Percentiles rank a stretch among this genome's conserved stretches.
These are phyloP conservation scores for Hypocrella siamensis DNA, from an alignment of 2,329 filamentous ascomycete species.

Conservation along the genomic window DNA sequence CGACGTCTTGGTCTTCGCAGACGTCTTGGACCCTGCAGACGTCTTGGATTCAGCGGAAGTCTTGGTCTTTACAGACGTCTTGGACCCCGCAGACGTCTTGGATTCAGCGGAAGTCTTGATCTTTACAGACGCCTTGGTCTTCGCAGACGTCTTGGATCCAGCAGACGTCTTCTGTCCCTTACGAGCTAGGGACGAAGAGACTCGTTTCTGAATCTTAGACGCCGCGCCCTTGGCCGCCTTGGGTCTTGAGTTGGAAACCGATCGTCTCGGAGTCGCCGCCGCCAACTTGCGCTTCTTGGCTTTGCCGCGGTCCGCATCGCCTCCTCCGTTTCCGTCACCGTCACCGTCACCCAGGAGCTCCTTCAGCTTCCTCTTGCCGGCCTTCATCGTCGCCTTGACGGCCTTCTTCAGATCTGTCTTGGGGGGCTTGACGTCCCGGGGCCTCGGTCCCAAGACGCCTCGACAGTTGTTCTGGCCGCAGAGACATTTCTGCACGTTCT, in stretches of 20 bases:
- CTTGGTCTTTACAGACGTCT: not conserved
- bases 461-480: constrained; percentile 49
- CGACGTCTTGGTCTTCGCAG: not conserved
- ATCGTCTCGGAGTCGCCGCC: constrained; percentile 16
- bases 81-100: constrained; percentile 6
- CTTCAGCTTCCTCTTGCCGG: constrained; percentile 40
- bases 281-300: constrained; percentile 29
- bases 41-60: constrained; percentile 3
- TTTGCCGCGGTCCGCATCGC: constrained; percentile 21
- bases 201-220: constrained; percentile 19
- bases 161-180: constrained; percentile 11
- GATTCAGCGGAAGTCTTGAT: constrained; percentile 3
- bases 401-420: constrained; percentile 26
- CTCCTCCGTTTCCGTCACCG: no score
- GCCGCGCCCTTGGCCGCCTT: constrained; percentile 22
- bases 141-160: not conserved
- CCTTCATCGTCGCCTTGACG: constrained; percentile 25
- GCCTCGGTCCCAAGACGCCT: constrained; percentile 46
- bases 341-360: constrained; percentile 30
- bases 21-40: constrained; percentile 12
- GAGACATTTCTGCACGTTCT: constrained; percentile 52
- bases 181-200: constrained; percentile 17
- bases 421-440: constrained; percentile 35
- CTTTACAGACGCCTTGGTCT: not conserved
- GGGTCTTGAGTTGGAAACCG: constrained; percentile 17